Evolutionary conservation across 345 rosid genomes (phyloP).

Genomic region (Isatis tinctoria): DNA sequence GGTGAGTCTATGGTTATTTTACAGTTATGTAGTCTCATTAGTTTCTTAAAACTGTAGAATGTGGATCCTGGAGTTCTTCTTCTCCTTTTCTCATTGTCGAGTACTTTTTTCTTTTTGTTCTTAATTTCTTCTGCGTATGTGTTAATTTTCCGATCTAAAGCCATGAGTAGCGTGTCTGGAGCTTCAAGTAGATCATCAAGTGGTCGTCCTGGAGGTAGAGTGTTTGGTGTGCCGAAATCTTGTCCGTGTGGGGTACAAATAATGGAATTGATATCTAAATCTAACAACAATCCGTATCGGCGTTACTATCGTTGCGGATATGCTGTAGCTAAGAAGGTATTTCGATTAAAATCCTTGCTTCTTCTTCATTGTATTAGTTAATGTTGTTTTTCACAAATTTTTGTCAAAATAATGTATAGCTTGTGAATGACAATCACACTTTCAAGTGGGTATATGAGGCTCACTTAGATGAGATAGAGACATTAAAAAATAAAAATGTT

Average conservation of each 20-base stretch:
- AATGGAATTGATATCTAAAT: too few species aligned
- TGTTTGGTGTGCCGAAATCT: too few species aligned
- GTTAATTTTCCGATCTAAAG: background rate
- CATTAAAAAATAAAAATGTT: background rate
- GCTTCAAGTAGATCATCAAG: background rate
- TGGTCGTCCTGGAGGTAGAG: too few species aligned
- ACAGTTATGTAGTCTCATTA: too few species aligned
- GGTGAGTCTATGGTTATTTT: too few species aligned
- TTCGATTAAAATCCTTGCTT: background rate
- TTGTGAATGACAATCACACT: background rate
- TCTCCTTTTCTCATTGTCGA: background rate
- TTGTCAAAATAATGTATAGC: too few species aligned
- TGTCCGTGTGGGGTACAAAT: too few species aligned
- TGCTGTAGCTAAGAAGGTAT: background rate
- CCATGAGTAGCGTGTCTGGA: background rate
- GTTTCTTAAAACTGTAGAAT: background rate
- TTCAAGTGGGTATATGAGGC: background rate
- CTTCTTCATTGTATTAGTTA: background rate
- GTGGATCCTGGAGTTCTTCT: background rate
- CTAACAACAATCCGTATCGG: too few species aligned
- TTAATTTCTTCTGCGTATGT: background rate
- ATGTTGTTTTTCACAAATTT: background rate
- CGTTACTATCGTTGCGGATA: too few species aligned
- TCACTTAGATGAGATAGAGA: background rate
- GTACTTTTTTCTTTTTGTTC: background rate